These are phyloP conservation scores for Massospora cicadina DNA, from an alignment of 371 early-diverging fungal genomes.

Conservation along the genomic window DNA sequence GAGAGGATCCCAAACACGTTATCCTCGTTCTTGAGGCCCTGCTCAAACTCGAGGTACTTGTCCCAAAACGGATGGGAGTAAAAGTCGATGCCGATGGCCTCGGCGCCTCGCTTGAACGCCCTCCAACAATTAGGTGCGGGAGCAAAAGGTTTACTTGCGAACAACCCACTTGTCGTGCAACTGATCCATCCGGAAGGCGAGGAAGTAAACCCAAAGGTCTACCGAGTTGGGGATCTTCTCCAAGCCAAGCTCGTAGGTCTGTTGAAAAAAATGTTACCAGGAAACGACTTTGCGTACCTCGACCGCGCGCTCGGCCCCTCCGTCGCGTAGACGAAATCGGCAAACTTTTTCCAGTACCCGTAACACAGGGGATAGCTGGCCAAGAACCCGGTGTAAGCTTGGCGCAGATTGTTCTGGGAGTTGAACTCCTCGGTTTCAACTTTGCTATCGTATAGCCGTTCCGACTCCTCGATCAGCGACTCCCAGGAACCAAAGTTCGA, in stretches of 20 bases:
- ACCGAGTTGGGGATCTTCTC: neutral
- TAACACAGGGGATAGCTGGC: constrained; percentile 48
- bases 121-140: neutral
- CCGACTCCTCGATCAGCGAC: neutral
- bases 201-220: neutral
- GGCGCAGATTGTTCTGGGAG: constrained; percentile 19
- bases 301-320: constrained; percentile 13
- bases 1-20: constrained; percentile 29
- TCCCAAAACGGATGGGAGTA: constrained; percentile 51
- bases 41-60: constrained; percentile 44
- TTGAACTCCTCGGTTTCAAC: neutral
- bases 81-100: constrained; percentile 39
- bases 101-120: constrained; percentile 30
- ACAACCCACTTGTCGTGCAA: neutral
- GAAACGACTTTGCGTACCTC: neutral
- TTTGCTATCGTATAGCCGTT: neutral
- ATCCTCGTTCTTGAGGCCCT: constrained; percentile 22
- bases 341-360: constrained; percentile 61
- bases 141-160: neutral
- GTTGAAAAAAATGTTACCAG: neutral
- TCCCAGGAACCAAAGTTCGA: neutral
- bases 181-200: neutral
- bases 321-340: constrained; percentile 30
- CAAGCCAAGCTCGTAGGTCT: neutral
- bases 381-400: constrained; percentile 38